Evolutionary conservation across 495 filamentous ascomycete species (phyloP), one percentile per base, ranked within the genome.

Genomic region (Aspergillus asperescens): DNA sequence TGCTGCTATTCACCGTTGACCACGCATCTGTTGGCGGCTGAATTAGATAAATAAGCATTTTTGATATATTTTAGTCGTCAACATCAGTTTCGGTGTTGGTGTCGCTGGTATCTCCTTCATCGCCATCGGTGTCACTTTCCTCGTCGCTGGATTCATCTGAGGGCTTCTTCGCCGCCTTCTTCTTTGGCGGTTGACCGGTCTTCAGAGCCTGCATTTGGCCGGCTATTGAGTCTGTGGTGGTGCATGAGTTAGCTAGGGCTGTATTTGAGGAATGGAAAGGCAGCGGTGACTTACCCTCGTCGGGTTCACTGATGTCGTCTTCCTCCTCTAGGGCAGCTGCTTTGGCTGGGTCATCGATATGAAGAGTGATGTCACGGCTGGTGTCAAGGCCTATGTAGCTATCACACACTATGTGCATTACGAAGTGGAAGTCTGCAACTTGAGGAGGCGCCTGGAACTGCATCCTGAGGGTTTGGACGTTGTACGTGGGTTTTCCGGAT

Each of bases 361-460:
- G 76, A 37, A 98, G 75, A 10, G 85, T 90, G 28, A 96, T 89
- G 53, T 94, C 88, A 78, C 85, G 79, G 74, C 88, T 90, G 38
- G 82, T 85, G 64, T 98, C 93, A 52, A 95, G 86, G 38, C 93
- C 93, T 37, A 97, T 76, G 61, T 97, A 98, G 61, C 87, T 89
- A 68, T 97, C 93, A 62, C 89, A 95, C 49, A 96, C 73, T 52
- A 94, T 73, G 66, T 96, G 83, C 87, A 96, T 86, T 25, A 86
- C 83, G 65, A 98, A 98, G 0, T 85, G 87, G 67, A 95, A 97
- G 62, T 89, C 84, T 37, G 90, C 94, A 10, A 87, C 80, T 68
- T 96, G 89, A 25, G 92, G 90, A 44, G 93, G 93, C 16, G 93
- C 91, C 62, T 92, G 88, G 73, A 98, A 98, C 70, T 97, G 93